Base-by-base conservation (phyloP, 164 flowering plant genomes). In the Buxus sempervirens region DNA sequence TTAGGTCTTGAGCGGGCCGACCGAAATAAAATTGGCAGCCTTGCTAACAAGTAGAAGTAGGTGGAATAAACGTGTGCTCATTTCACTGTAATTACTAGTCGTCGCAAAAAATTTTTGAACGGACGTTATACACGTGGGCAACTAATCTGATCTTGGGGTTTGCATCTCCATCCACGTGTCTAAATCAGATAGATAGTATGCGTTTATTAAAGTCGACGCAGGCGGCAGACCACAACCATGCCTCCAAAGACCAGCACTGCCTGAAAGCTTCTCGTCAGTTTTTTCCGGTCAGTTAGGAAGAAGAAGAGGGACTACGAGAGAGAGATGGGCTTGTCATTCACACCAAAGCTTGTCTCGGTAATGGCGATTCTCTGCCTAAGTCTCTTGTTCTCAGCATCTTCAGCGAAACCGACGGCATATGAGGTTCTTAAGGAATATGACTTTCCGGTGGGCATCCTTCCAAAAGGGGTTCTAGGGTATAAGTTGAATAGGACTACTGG, bases 381-480 rank as follows among this genome's bases (percentile, higher is more conserved):
- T 21, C 27, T 57, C 25, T 16, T 21, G 13, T 7, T n/a, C 60
- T 9, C 9, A 57, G 21, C 60, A 10, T 21, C 60, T 19, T 23
- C 22, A 23, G 6, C 25, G 24, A 22, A 55, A 8, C 66, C 25
- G 27, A 32, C 80, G n/a, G 78, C 65, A 15, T 78, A 75, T 60
- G 76, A 78, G 2, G 72, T 49, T 12, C 66, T 78, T 1, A 36
- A 72, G 64, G 54, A 60, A 12, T 75, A 72, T 70, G 76, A 70
- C 55, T 81, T 84, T 54, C 88, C 86, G 15, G 69, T 72, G 5
- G 87, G 87, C 0, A 21, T 84, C 24, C 86, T 84, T 22, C 88
- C 86, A 10, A 38, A 70, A 20, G 88, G 88, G 2, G 79, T 71
- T 0, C 21, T 67, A 1, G 74, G 78, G 62, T 84, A 84, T 67